These are phyloP conservation scores for Carex scoparia DNA, from an alignment of 176 grass and related monocot species.

Conservation along the genomic window DNA sequence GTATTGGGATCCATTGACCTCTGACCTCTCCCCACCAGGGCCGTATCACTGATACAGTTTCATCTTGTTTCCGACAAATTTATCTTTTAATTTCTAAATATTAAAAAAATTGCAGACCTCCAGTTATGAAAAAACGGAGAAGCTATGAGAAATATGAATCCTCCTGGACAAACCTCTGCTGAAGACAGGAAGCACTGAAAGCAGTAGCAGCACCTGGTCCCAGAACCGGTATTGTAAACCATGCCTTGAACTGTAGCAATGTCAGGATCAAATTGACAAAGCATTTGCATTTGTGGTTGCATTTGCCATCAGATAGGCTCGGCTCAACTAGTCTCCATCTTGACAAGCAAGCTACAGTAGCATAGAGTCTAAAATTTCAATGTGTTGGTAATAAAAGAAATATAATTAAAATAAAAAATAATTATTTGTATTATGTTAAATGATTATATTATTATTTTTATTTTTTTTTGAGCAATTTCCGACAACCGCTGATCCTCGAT, in stretches of 20 bases:
- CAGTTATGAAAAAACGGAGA: not conserved
- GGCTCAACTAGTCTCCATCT: not conserved
- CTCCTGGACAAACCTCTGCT: not conserved
- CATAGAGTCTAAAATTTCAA: not conserved
- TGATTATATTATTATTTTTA: not conserved
- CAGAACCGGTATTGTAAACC: not conserved
- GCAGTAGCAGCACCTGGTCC: not conserved
- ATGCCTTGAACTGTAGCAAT: not conserved
- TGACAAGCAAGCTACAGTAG: not conserved
- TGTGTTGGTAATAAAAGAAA: not conserved
- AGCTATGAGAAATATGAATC: not conserved
- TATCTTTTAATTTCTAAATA: too few relatives aligned
- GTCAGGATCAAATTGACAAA: not conserved
- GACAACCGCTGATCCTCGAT: too few relatives aligned
- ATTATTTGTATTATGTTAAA: not conserved
- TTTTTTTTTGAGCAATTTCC: too few relatives aligned
- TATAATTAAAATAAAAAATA: not conserved
- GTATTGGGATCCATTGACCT: too few relatives aligned
- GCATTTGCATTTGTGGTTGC: not conserved
- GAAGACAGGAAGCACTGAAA: not conserved
- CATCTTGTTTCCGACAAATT: too few relatives aligned
- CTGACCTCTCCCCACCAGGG: too few relatives aligned
- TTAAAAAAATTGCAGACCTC: not conserved
- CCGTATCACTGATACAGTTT: too few relatives aligned
- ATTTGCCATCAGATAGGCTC: not conserved